Evolutionary conservation across 1,284 basidiomycete genomes (phyloP).

Genomic region (Phenoliferia sp.): DNA sequence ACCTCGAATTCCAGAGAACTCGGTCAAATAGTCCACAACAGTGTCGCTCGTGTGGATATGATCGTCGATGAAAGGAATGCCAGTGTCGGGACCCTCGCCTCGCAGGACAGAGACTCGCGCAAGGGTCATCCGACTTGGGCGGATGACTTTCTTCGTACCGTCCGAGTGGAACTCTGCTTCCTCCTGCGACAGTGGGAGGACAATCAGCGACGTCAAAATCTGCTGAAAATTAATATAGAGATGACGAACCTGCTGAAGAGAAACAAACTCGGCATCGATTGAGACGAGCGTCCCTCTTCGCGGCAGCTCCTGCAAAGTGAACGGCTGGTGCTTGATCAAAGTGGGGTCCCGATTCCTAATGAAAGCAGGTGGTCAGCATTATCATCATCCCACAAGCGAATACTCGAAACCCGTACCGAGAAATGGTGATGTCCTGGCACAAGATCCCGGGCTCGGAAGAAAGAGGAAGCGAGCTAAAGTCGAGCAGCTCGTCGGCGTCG

Average conservation of each 20-base stretch:
- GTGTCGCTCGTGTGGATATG: slow-evolving; percentile 93
- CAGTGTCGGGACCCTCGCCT: slow-evolving; percentile 71
- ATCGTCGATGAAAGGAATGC: slow-evolving; percentile 92
- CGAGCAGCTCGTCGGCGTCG: slow-evolving; percentile 57
- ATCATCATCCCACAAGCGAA: not conserved
- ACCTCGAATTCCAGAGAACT: slow-evolving; percentile 94
- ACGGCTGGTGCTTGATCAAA: slow-evolving; percentile 69
- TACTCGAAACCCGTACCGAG: slow-evolving; percentile 53
- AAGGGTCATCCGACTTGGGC: slow-evolving; percentile 83
- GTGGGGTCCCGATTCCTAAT: slow-evolving; percentile 66
- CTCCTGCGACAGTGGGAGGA: slow-evolving; percentile 63
- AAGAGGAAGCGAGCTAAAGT: slow-evolving; percentile 63
- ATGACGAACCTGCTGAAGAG: slow-evolving; percentile 71
- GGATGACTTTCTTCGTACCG: slow-evolving; percentile 84
- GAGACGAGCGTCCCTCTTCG: slow-evolving; percentile 79
- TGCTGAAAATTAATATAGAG: slow-evolving; percentile 5
- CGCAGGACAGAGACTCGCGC: slow-evolving; percentile 92
- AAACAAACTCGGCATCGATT: slow-evolving; percentile 97
- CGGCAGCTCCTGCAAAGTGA: slow-evolving; percentile 73
- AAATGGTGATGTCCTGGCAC: slow-evolving; percentile 78
- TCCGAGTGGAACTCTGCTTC: slow-evolving; percentile 93
- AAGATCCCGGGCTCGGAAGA: slow-evolving; percentile 69
- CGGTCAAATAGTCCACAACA: slow-evolving; percentile 93
- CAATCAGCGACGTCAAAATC: not conserved
- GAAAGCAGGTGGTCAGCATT: not conserved